A percentile compares a stretch with the other conserved stretches of the same genome.
These are phyloP conservation scores for Bruguiera hainesii DNA, from an alignment of 441 rosid species.

Conservation along the genomic window DNA sequence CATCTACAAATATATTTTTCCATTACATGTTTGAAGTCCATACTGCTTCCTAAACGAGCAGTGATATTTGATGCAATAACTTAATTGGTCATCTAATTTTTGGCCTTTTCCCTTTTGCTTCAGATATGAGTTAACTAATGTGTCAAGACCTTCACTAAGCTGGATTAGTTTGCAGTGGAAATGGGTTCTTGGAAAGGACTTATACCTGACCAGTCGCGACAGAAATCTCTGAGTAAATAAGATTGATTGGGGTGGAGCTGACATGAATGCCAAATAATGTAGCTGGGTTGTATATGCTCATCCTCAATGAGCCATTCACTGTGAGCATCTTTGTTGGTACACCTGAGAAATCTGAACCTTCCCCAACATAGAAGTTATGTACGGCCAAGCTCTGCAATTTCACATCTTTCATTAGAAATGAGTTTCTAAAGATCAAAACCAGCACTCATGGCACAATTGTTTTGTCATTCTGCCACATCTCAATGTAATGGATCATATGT, in stretches of 20 bases:
- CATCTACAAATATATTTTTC: no score
- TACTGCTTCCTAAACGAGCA: no score
- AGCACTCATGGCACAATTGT: neutral
- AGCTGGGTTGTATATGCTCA: constrained; percentile 74
- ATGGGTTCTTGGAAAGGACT: neutral
- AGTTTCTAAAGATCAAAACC: neutral
- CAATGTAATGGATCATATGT: neutral
- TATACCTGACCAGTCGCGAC: constrained; percentile 83
- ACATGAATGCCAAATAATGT: constrained; percentile 85
- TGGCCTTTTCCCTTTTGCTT: neutral
- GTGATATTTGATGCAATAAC: no score
- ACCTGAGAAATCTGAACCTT: constrained; percentile 82
- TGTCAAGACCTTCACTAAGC: neutral
- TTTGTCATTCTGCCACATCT: neutral
- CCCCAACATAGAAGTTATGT: constrained; percentile 65
- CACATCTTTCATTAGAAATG: constrained; percentile 8
- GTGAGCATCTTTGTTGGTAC: constrained; percentile 79
- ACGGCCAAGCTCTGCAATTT: constrained; percentile 57
- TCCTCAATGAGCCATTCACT: constrained; percentile 59
- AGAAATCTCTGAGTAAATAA: constrained; percentile 58
- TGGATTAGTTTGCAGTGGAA: neutral
- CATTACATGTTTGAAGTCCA: no score
- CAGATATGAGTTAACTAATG: neutral
- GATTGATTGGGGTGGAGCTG: constrained; percentile 62
- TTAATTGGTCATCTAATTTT: no score